A percentile compares a stretch with the other conserved stretches of the same genome.
Conservation (phyloP, 169 alveolate species). For the Amoebophrya sp. region DNA sequence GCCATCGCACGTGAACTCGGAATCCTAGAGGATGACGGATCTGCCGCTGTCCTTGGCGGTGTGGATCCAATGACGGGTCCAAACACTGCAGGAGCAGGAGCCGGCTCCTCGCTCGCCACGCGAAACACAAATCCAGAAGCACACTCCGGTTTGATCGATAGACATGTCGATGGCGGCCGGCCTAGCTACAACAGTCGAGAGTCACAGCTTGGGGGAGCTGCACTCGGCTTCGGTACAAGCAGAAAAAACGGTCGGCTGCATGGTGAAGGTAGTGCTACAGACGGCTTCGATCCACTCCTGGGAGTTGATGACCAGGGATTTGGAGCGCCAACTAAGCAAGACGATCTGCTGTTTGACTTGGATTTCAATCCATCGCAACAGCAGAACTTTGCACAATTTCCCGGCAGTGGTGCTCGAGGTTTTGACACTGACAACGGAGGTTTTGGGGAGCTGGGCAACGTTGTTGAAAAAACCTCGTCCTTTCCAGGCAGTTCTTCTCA, state of each 20-base stretch:
- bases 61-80: background rate
- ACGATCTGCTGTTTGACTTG: too few relatives aligned
- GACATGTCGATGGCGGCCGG: background rate
- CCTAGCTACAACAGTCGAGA: background rate
- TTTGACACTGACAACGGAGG: background rate
- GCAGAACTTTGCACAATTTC: background rate
- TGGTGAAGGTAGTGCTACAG: too few relatives aligned
- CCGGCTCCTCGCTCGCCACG: background rate
- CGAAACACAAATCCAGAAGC: background rate
- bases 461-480: background rate
- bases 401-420: background rate
- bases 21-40: constrained; percentile 40
- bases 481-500: too few relatives aligned
- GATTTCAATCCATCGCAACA: too few relatives aligned
- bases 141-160: background rate
- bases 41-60: background rate
- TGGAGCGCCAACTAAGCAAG: background rate
- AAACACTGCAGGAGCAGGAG: background rate
- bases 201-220: too few relatives aligned
- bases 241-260: too few relatives aligned
- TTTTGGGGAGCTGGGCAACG: background rate
- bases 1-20: constrained; percentile 87
- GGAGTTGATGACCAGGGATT: background rate
- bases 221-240: too few relatives aligned
- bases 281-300: background rate